Base-by-base conservation (phyloP, 768 basidiomycete genomes). In the Russula olivacea region DNA sequence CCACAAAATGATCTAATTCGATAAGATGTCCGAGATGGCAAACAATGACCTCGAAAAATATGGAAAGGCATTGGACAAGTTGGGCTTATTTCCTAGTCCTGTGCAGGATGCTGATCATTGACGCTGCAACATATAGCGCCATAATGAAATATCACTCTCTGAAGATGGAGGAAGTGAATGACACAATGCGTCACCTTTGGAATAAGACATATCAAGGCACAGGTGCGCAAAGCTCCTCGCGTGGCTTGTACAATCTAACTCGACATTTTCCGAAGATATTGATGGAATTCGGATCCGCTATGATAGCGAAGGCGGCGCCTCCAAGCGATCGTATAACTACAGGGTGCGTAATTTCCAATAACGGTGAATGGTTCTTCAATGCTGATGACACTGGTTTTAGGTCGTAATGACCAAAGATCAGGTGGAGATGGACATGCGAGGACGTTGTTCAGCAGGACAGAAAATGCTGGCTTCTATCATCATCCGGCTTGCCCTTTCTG, bases 151-250 rank as follows among this genome's bases (percentile, higher is more conserved):
- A 98, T 70, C 97, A 99, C 71, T 78, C 86, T 15, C 80, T 97
- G 69, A 99, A 99, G 76, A 97, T 98, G 97, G 93, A 95, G 74
- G 97, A 99, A 78, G 94, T 99, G 69, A 99, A 99, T 71, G 94
- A 97, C 70, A 95, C 88, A 15, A 96, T 98, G 85, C 88, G 88
- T 53, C 93, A 97, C 71, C 74, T 98, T 4, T 99, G 97, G 97
- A 96, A 93, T 72, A 96, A 93, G 76, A 98, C 95, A 0, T 99
- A 99, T 75, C 96, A 98, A 73, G 96, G 96, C 68, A 98, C 95
- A 62, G 94, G 95, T 93, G 64, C 55, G 82, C 68, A 60, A 21
- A 30, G 3, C 38, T 21, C 30, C 11, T 19, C 10, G 32, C 6
- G 36, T 47, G 38, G 7, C 54, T 19, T 19, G 49, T 21, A 21